Conservation (phyloP, 257 asterid species). For the Scutellaria galericulata region DNA sequence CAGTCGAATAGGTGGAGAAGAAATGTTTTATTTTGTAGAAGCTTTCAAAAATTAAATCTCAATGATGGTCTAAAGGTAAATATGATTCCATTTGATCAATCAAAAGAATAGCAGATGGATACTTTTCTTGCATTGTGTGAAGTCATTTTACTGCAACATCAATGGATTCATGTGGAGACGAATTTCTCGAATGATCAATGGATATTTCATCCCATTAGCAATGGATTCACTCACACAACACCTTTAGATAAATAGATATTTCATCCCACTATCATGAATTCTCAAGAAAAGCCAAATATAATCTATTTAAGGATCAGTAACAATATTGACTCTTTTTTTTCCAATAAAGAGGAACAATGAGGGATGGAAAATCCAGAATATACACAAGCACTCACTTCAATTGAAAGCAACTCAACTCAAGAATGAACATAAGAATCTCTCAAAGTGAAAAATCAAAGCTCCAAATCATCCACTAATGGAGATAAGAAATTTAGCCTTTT, state of each 20-base stretch:
- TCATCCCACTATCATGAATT: constrained; percentile 5
- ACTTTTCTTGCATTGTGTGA: not conserved
- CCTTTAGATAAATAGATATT: constrained; percentile 2
- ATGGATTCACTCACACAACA: not conserved
- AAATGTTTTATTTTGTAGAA: not conserved
- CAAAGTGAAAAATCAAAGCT: not conserved
- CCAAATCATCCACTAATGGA: constrained; percentile 7
- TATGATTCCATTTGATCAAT: too few species aligned
- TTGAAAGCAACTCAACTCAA: constrained; percentile 13
- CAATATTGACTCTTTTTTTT: not conserved
- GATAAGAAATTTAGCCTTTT: constrained; percentile 12
- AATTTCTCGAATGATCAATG: not conserved
- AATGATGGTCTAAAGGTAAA: not conserved
- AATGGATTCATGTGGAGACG: not conserved
- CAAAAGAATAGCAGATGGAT: not conserved
- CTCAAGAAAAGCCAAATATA: not conserved
- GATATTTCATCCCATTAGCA: too few species aligned
- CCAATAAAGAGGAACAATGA: not conserved
- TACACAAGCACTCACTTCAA: constrained; percentile 5
- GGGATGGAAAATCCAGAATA: constrained; percentile 7
- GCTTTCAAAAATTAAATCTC: constrained; percentile 1
- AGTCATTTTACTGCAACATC: not conserved
- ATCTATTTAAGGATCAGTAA: not conserved
- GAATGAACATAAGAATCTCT: not conserved
- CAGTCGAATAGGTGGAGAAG: not conserved